A percentile compares a stretch with the other conserved stretches of the same genome.
phyloP scores from a whole-genome alignment of 1,284 basidiomycete genomes.

The Veloboletus limbatus region DNA sequence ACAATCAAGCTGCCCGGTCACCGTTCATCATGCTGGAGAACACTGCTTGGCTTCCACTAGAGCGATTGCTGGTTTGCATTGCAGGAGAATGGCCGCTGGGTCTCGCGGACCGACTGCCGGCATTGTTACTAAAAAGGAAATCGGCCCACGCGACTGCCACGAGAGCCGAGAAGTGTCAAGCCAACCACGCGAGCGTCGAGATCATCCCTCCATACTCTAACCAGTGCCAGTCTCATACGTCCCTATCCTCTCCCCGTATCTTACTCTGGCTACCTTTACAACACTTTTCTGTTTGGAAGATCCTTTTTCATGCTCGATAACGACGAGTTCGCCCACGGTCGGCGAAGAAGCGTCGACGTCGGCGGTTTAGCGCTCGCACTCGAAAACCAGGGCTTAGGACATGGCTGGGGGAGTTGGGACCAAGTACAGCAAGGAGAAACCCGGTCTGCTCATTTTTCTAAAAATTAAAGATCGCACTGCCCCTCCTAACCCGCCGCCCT shows the following conservation, averaged over 20 bases:
- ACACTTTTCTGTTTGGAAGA: not conserved
- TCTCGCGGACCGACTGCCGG: slow-evolving; percentile 23
- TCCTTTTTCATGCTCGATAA: slow-evolving; percentile 25
- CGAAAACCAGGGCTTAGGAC: slow-evolving; percentile 56
- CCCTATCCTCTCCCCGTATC: slow-evolving; percentile 6
- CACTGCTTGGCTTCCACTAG: too few species aligned
- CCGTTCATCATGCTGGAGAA: too few species aligned
- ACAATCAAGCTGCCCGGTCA: too few species aligned
- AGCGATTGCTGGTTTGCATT: too few species aligned
- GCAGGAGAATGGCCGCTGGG: too few species aligned
- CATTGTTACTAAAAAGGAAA: slow-evolving; percentile 27
- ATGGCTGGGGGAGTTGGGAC: slow-evolving; percentile 73
- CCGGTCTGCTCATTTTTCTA: slow-evolving; percentile 43
- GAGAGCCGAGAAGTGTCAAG: slow-evolving; percentile 37
- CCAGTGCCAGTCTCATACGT: slow-evolving; percentile 13
- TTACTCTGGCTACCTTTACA: not conserved
- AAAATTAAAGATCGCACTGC: slow-evolving; percentile 1
- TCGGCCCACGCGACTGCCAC: slow-evolving; percentile 33
- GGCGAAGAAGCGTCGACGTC: slow-evolving; percentile 79
- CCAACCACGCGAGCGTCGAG: slow-evolving; percentile 37
- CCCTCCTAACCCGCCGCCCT: slow-evolving; percentile 15
- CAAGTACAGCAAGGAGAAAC: slow-evolving; percentile 52
- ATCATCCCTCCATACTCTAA: slow-evolving; percentile 29
- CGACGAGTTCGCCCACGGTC: slow-evolving; percentile 31
- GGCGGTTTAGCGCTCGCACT: slow-evolving; percentile 81